phyloP scores from a whole-genome alignment of 2,329 filamentous ascomycete genomes.

The Dothidotthia symphoricarpi region DNA sequence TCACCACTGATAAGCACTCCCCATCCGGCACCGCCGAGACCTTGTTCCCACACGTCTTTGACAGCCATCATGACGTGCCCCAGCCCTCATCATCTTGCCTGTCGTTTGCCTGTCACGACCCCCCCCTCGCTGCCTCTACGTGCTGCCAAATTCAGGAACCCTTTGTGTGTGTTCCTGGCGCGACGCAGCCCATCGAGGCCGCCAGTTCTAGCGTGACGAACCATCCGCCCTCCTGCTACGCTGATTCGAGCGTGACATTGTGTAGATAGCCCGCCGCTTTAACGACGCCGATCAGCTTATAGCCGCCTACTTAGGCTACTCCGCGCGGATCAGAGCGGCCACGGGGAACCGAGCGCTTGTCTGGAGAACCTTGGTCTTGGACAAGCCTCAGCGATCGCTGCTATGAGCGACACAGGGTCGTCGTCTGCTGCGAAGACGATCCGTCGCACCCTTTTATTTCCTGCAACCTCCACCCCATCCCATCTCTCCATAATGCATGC shows the following conservation, averaged over 20 bases:
- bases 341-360: constrained; percentile 25
- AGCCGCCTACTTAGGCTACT: constrained; percentile 19
- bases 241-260: constrained; percentile 24
- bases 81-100: too few relatives aligned
- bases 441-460: too few relatives aligned
- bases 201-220: constrained; percentile 14
- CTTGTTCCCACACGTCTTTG: too few relatives aligned
- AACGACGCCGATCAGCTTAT: constrained; percentile 24
- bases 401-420: constrained; percentile 19
- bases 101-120: too few relatives aligned
- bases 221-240: constrained; percentile 11
- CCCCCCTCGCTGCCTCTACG: too few relatives aligned
- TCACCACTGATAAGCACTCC: too few relatives aligned
- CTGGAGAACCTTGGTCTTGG: constrained; percentile 22
- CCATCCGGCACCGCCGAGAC: too few relatives aligned
- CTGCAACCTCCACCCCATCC: too few relatives aligned
- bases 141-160: constrained; percentile 14
- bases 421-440: too few relatives aligned
- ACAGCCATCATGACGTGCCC: too few relatives aligned
- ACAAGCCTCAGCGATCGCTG: constrained; percentile 27
- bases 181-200: constrained; percentile 13
- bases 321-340: constrained; percentile 21
- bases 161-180: constrained; percentile 28
- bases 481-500: too few relatives aligned
- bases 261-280: constrained; percentile 14